phyloP scores from a whole-genome alignment of 2,329 filamentous ascomycete species.

The Chaetomiaceae sp. region DNA sequence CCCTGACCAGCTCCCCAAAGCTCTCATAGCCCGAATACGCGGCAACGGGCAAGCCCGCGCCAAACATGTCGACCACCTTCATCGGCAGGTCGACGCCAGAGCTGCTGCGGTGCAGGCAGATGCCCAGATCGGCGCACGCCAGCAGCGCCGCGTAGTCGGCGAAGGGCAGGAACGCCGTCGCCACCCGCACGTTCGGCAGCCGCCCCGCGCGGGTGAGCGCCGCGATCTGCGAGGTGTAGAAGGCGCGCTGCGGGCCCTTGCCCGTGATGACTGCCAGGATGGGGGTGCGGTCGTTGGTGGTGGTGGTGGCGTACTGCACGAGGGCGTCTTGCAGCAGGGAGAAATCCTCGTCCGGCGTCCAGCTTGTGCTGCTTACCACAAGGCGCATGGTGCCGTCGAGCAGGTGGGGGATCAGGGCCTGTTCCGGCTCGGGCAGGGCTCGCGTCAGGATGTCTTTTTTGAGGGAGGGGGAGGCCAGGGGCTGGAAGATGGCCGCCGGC shows the following conservation, averaged over 20 bases:
- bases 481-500: conserved; percentile 75
- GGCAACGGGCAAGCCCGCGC: conserved; percentile 81
- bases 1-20: conserved; percentile 83
- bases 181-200: conserved; percentile 64
- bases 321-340: conserved; percentile 78
- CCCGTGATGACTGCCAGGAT: conserved; percentile 91
- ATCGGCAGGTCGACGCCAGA: conserved; percentile 95
- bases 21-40: conserved; percentile 83
- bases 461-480: conserved; percentile 44
- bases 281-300: conserved; percentile 39
- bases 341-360: conserved; percentile 97
- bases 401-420: conserved; percentile 36
- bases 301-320: conserved; percentile 57
- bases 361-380: conserved; percentile 89
- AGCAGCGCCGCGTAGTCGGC: conserved; percentile 80
- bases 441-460: conserved; percentile 56
- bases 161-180: conserved; percentile 78
- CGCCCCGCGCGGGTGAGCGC: conserved; percentile 54
- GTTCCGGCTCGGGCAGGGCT: conserved; percentile 57
- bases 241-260: conserved; percentile 76
- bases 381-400: conserved; percentile 60
- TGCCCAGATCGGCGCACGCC: conserved; percentile 77
- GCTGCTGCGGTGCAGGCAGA: conserved; percentile 87
- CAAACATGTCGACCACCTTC: conserved; percentile 99
- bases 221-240: conserved; percentile 63